A percentile compares a stretch with the other conserved stretches of the same genome.
Evolutionary conservation across 441 rosid species (phyloP).

Genomic region (Eutrema salsugineum): DNA sequence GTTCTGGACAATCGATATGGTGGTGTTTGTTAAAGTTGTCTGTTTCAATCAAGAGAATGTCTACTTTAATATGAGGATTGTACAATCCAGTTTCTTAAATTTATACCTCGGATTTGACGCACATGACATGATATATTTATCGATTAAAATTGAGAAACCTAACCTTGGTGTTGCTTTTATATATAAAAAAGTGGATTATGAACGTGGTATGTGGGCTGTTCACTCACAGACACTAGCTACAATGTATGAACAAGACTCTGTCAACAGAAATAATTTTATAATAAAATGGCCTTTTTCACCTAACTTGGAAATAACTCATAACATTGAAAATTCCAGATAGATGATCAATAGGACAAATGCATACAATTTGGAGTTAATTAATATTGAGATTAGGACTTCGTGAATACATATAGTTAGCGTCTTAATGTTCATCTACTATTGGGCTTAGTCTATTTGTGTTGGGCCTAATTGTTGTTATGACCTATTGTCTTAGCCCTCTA

Average conservation of each 20-base stretch:
- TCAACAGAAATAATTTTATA: not conserved
- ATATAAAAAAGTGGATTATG: not conserved
- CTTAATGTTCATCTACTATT: not conserved
- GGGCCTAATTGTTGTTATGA: not conserved
- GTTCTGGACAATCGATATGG: not conserved
- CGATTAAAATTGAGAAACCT: conserved; percentile 13
- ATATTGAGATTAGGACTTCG: not conserved
- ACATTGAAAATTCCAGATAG: not conserved
- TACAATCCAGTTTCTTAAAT: not conserved
- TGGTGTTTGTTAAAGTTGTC: not conserved
- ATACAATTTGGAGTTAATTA: not conserved
- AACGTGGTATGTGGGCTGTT: conserved; percentile 19
- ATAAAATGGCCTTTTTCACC: not conserved
- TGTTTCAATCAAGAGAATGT: not conserved
- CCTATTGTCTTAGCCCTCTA: not conserved
- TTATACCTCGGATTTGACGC: not conserved
- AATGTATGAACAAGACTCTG: not conserved
- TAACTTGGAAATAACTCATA: not conserved
- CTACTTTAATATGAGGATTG: not conserved
- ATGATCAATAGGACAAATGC: not conserved
- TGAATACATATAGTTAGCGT: not conserved
- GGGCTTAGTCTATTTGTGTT: not conserved
- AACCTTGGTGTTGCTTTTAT: conserved; percentile 5
- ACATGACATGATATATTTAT: not conserved
- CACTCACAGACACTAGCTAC: not conserved